phyloP scores from a whole-genome alignment of 805 yeast genomes.

The Tetrapisispora arboricola region DNA sequence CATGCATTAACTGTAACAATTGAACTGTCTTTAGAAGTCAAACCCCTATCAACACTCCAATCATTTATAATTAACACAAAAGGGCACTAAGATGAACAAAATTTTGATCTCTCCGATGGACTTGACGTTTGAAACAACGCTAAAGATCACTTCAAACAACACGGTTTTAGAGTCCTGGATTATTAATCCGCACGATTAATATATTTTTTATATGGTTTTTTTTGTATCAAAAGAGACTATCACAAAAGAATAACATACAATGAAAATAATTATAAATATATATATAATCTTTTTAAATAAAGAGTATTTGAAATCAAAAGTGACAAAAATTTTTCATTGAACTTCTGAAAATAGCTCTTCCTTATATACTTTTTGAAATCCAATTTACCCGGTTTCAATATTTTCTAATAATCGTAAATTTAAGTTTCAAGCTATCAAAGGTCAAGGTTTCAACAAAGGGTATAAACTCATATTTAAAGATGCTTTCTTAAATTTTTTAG shows the following conservation, averaged over 20 bases:
- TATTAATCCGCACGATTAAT: slow-evolving; percentile 51
- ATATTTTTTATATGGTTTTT: slow-evolving; percentile 11
- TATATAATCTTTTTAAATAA: not conserved
- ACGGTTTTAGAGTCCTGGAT: slow-evolving; percentile 65
- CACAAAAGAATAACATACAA: slow-evolving; percentile 4
- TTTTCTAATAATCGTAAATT: too few relatives aligned
- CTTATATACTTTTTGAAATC: not conserved
- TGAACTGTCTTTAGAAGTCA: not conserved
- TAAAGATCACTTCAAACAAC: slow-evolving; percentile 43
- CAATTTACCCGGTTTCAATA: not conserved
- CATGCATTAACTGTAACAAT: slow-evolving; percentile 30
- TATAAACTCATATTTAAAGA: too few relatives aligned
- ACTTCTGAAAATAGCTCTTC: not conserved
- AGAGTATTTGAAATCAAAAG: not conserved
- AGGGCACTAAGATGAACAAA: slow-evolving; percentile 62
- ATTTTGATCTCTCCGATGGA: slow-evolving; percentile 49
- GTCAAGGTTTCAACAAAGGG: not conserved
- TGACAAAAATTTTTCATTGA: not conserved
- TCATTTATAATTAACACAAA: slow-evolving; percentile 26
- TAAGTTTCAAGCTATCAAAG: too few relatives aligned
- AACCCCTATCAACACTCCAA: not conserved
- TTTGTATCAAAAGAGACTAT: not conserved
- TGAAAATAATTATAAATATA: slow-evolving; percentile 6
- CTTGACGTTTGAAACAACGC: slow-evolving; percentile 49
- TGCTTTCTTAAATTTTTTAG: too few relatives aligned